phyloP scores from a whole-genome alignment of 306 rosid species.

The Trichosanthes truncata region DNA sequence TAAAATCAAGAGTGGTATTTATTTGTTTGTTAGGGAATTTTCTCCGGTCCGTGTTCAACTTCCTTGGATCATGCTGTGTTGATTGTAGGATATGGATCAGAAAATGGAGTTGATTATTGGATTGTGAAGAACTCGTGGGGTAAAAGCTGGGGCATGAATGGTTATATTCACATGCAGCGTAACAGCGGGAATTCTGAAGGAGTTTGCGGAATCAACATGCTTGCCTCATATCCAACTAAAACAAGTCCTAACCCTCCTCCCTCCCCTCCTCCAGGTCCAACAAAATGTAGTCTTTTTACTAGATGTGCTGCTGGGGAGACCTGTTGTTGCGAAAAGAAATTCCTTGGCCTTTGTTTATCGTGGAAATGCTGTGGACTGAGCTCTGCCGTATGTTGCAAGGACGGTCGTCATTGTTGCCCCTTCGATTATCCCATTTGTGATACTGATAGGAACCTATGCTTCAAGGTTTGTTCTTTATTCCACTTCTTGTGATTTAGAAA shows the following conservation, averaged over 20 bases:
- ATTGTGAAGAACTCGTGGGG: slow-evolving; percentile 94
- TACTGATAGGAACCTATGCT: slow-evolving; percentile 35
- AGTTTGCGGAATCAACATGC: slow-evolving; percentile 74
- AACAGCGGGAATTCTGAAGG: slow-evolving; percentile 47
- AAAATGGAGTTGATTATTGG: slow-evolving; percentile 81
- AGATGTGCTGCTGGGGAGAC: slow-evolving; percentile 60
- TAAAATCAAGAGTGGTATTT: not conserved
- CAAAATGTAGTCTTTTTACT: slow-evolving; percentile 42
- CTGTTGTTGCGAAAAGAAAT: slow-evolving; percentile 54
- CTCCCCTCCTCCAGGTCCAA: slow-evolving; percentile 70
- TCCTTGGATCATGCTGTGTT: slow-evolving; percentile 81
- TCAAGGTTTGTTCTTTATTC: slow-evolving; percentile 43
- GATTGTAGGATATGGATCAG: slow-evolving; percentile 81
- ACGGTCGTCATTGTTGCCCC: slow-evolving; percentile 64
- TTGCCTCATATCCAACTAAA: slow-evolving; percentile 80
- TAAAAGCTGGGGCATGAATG: slow-evolving; percentile 70
- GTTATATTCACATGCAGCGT: slow-evolving; percentile 58
- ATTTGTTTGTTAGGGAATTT: slow-evolving; percentile 56
- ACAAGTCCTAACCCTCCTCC: slow-evolving; percentile 67
- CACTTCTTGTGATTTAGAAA: not conserved
- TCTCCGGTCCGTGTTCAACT: slow-evolving; percentile 77
- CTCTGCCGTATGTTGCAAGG: slow-evolving; percentile 77
- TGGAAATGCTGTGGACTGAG: slow-evolving; percentile 58
- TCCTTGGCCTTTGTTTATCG: slow-evolving; percentile 63
- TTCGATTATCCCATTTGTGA: slow-evolving; percentile 68